Evolutionary conservation across 441 rosid genomes (phyloP).

Genomic region (Cnidoscolus chayamansa): DNA sequence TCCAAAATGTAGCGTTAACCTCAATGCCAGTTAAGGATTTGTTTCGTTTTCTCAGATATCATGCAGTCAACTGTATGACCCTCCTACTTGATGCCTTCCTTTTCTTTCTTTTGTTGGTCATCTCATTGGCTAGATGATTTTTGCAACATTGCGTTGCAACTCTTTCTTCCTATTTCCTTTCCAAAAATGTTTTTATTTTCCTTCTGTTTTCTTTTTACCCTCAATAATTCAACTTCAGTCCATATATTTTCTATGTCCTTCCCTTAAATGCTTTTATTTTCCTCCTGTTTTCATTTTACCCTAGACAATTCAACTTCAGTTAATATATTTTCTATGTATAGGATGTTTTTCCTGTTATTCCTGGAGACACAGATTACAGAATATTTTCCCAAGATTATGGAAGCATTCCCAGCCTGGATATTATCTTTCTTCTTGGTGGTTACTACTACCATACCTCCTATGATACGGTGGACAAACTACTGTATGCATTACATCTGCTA

Average conservation of each 20-base stretch:
- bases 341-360: slow-evolving; percentile 90
- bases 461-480: slow-evolving; percentile 92
- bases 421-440: slow-evolving; percentile 95
- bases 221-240: slow-evolving; percentile 9
- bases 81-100: not conserved
- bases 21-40: not conserved
- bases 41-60: not conserved
- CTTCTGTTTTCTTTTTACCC: slow-evolving; percentile 2
- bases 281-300: too few species aligned
- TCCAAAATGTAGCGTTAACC: not conserved
- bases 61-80: not conserved
- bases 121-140: not conserved
- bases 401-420: slow-evolving; percentile 92
- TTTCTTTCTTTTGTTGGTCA: not conserved
- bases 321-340: slow-evolving; percentile 29
- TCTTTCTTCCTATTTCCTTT: not conserved
- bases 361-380: slow-evolving; percentile 98
- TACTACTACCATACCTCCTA: slow-evolving; percentile 95
- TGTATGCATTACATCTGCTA: slow-evolving; percentile 73
- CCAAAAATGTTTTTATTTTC: not conserved
- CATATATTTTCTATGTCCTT: not conserved
- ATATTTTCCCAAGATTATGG: slow-evolving; percentile 91
- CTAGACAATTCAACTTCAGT: not conserved
- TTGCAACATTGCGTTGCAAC: not conserved
- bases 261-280: not conserved